Evolutionary conservation across 345 rosid species (phyloP).

Genomic region (Bretschneidera sinensis): DNA sequence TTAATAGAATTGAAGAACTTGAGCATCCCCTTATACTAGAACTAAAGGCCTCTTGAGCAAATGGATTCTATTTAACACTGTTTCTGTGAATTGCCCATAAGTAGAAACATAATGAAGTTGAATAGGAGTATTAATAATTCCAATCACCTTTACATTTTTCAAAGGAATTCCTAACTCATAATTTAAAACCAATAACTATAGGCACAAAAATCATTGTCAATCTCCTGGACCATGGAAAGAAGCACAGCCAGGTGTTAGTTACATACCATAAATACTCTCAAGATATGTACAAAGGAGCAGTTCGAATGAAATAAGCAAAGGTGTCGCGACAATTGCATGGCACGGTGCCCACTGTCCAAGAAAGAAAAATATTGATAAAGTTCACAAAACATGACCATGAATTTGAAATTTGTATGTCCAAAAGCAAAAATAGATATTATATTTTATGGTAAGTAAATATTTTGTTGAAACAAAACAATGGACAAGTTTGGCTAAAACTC

Average conservation of each 20-base stretch:
- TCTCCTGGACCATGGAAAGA: slow-evolving; percentile 6
- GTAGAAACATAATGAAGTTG: no score
- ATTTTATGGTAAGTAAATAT: background rate
- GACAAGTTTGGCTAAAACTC: background rate
- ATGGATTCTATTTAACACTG: no score
- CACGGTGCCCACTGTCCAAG: slow-evolving; percentile 98
- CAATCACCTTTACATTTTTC: background rate
- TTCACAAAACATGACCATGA: slow-evolving; percentile 11
- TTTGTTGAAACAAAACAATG: slow-evolving; percentile 2
- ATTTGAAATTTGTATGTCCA: slow-evolving; percentile 4
- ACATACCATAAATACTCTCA: slow-evolving; percentile 69
- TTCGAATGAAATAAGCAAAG: slow-evolving; percentile 90
- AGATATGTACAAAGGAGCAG: slow-evolving; percentile 93
- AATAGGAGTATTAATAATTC: background rate
- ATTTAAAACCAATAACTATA: background rate
- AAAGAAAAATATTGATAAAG: slow-evolving; percentile 20
- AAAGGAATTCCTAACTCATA: background rate
- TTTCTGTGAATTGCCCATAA: no score
- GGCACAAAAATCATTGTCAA: background rate
- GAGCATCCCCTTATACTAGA: background rate
- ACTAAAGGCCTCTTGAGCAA: background rate
- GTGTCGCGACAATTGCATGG: slow-evolving; percentile 90
- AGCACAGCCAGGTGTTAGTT: slow-evolving; percentile 6
- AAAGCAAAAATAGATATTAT: slow-evolving; percentile 1
- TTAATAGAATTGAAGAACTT: background rate